These are phyloP conservation scores for Ceratonia siliqua DNA, from an alignment of 306 rosid genomes.

Conservation along the genomic window DNA sequence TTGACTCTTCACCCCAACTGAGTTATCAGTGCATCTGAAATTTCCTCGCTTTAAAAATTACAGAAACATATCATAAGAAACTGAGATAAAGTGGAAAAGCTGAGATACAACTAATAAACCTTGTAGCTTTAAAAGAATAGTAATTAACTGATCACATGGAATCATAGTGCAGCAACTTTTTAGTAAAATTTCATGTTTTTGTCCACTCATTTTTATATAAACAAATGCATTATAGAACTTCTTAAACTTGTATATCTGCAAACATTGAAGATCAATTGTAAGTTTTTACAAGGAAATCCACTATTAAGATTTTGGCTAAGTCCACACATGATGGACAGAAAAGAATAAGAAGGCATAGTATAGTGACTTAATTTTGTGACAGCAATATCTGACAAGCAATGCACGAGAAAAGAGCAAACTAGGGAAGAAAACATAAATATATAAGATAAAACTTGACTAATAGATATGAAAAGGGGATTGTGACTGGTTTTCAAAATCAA, in stretches of 20 bases:
- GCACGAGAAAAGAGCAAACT: background rate
- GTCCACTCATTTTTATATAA: background rate
- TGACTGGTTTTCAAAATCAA: background rate
- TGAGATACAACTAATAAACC: background rate
- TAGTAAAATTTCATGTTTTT: background rate
- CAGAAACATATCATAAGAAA: constrained; percentile 40
- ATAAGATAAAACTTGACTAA: background rate
- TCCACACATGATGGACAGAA: too few species aligned
- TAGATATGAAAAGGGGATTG: background rate
- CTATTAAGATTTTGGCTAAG: too few species aligned
- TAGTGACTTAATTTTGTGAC: background rate
- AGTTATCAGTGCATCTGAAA: constrained; percentile 83
- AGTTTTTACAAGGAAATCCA: background rate
- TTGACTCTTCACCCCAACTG: constrained; percentile 90
- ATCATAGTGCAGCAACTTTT: background rate
- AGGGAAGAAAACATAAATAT: background rate
- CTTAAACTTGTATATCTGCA: background rate
- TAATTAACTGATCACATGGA: background rate
- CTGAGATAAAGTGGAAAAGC: constrained; percentile 4
- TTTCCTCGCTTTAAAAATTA: constrained; percentile 75
- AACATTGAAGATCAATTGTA: background rate
- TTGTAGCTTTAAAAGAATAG: background rate
- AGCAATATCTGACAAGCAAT: background rate
- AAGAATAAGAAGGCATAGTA: too few species aligned
- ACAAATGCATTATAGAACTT: background rate